Conservation (phyloP, 441 rosid genomes). For the Viola pubescens region DNA sequence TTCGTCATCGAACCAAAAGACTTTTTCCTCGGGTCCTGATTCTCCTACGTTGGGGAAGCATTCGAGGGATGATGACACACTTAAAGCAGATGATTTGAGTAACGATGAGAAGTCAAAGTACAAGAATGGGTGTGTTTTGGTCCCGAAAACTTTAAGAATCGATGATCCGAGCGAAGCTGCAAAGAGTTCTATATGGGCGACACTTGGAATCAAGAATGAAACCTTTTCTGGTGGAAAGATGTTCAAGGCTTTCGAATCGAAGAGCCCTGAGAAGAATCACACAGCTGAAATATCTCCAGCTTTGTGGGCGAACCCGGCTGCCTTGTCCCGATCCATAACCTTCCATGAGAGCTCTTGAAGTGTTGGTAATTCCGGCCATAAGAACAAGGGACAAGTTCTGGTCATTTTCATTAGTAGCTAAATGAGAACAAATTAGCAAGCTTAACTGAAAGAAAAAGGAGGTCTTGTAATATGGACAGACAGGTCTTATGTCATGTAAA, state of each 20-base stretch:
- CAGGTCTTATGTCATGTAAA: no score
- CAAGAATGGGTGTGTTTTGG: constrained; percentile 39
- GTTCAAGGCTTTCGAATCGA: constrained; percentile 56
- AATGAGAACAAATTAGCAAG: no score
- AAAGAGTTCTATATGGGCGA: constrained; percentile 92
- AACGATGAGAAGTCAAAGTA: constrained; percentile 25
- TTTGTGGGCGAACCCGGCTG: constrained; percentile 72
- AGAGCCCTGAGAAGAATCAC: constrained; percentile 34
- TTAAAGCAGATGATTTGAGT: constrained; percentile 23
- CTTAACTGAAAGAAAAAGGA: no score
- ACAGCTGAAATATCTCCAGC: constrained; percentile 37
- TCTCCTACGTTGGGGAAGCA: constrained; percentile 53
- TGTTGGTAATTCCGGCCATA: neutral
- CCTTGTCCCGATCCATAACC: constrained; percentile 64
- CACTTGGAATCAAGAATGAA: constrained; percentile 76
- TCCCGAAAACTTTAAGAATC: constrained; percentile 66
- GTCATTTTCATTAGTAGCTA: no score
- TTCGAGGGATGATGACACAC: constrained; percentile 43
- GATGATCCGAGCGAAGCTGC: constrained; percentile 84
- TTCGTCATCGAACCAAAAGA: constrained; percentile 30
- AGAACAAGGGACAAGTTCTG: neutral
- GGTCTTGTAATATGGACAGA: no score
- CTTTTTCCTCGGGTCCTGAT: constrained; percentile 22
- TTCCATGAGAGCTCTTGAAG: constrained; percentile 60
- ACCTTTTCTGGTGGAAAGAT: constrained; percentile 34